These are phyloP conservation scores for Pseudoscleropodium purum DNA, from an alignment of 225 moss, liverwort and hornwort species.

Conservation along the genomic window DNA sequence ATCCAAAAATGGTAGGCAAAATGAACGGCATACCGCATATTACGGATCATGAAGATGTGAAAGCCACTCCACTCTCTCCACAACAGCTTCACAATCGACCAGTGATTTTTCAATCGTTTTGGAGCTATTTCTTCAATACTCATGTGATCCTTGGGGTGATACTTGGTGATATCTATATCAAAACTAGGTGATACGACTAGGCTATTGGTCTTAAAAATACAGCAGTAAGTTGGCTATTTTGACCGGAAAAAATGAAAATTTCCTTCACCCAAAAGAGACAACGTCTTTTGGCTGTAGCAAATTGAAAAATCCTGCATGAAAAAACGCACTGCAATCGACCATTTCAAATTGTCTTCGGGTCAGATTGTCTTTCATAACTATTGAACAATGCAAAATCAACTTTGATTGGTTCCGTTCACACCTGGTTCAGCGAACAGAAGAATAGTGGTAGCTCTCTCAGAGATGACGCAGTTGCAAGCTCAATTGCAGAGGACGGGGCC, in stretches of 20 bases:
- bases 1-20: background rate
- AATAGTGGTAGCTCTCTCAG: background rate
- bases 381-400: background rate
- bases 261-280: background rate
- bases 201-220: background rate
- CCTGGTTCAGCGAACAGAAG: background rate
- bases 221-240: background rate
- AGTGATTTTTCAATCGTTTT: background rate
- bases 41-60: background rate
- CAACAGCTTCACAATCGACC: background rate
- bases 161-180: background rate
- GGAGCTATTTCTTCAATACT: background rate
- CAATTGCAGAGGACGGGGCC: background rate
- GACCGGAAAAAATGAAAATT: background rate
- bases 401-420: background rate
- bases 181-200: background rate
- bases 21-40: rapidly evolving
- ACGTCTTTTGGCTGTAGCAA: background rate
- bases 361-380: background rate
- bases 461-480: background rate
- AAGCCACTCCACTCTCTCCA: background rate
- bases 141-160: background rate
- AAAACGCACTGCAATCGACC: background rate
- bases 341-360: background rate
- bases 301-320: background rate